Evolutionary conservation across 371 early-diverging fungal species (phyloP).

Genomic region (Capillidium heterosporum): DNA sequence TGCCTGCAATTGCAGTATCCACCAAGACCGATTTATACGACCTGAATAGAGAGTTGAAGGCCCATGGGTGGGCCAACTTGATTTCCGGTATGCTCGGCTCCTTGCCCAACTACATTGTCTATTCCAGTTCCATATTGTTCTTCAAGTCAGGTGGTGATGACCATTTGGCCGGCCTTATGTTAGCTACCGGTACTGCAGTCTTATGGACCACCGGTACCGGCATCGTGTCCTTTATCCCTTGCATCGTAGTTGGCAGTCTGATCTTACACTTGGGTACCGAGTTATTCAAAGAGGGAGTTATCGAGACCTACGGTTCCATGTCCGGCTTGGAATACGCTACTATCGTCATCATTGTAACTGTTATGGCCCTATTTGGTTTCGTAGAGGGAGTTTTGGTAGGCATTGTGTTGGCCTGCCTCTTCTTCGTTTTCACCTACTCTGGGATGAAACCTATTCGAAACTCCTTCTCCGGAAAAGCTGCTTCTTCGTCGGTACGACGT

Average conservation of each 20-base stretch:
- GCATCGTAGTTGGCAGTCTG: conserved; percentile 77
- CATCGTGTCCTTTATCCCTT: conserved; percentile 79
- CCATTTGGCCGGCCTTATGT: conserved; percentile 66
- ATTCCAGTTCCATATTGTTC: conserved; percentile 77
- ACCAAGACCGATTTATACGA: conserved; percentile 72
- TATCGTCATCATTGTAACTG: conserved; percentile 54
- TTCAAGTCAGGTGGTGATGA: conserved; percentile 81
- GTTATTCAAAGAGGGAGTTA: conserved; percentile 68
- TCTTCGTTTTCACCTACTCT: conserved; percentile 79
- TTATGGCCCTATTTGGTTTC: conserved; percentile 78
- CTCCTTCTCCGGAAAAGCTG: conserved; percentile 51
- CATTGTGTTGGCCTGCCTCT: conserved; percentile 79
- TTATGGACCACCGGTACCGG: conserved; percentile 66
- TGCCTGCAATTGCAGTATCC: conserved; percentile 81
- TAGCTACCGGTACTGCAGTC: conserved; percentile 51
- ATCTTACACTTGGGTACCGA: conserved; percentile 91
- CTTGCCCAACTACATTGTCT: conserved; percentile 74
- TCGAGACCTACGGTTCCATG: conserved; percentile 72
- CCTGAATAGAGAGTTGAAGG: conserved; percentile 74
- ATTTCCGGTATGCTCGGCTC: conserved; percentile 56
- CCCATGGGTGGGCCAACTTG: conserved; percentile 80
- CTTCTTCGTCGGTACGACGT: conserved; percentile 73
- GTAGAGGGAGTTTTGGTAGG: conserved; percentile 88
- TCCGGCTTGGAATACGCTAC: conserved; percentile 77
- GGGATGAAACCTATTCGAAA: conserved; percentile 57